Conservation (phyloP, 345 rosid species). For the Pugionium cornutum region DNA sequence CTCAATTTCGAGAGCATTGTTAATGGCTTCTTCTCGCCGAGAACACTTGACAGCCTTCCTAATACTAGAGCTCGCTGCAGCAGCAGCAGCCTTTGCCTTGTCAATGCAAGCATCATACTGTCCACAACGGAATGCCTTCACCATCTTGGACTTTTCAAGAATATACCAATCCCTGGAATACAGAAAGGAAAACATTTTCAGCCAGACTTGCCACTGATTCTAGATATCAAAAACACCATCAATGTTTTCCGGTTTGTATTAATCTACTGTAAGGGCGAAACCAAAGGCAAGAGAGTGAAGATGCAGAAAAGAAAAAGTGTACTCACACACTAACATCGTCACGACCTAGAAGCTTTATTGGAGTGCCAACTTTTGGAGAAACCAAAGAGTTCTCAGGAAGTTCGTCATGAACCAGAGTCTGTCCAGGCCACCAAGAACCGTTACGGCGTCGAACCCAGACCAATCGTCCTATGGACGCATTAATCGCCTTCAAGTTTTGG, state of each 20-base stretch:
- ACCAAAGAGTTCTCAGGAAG: constrained; percentile 69
- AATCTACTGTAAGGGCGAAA: no score
- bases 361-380: constrained; percentile 85
- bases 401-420: constrained; percentile 70
- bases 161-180: constrained; percentile 88
- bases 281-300: neutral
- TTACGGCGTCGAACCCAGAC: constrained; percentile 98
- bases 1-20: constrained; percentile 91
- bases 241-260: neutral
- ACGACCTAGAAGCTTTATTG: constrained; percentile 96
- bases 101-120: constrained; percentile 81
- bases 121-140: constrained; percentile 97
- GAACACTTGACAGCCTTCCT: constrained; percentile 81
- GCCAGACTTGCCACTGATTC: neutral
- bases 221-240: neutral
- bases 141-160: constrained; percentile 91
- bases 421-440: constrained; percentile 99
- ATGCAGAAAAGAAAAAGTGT: constrained; percentile 13
- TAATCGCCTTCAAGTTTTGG: constrained; percentile 58
- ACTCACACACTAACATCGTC: constrained; percentile 96
- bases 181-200: constrained; percentile 27
- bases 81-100: constrained; percentile 80
- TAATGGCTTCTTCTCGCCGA: constrained; percentile 92
- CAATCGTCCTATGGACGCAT: constrained; percentile 81
- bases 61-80: constrained; percentile 49